Evolutionary conservation across 352 stramenopile genomes (phyloP).

Genomic region (Pythium scleroteichum): DNA sequence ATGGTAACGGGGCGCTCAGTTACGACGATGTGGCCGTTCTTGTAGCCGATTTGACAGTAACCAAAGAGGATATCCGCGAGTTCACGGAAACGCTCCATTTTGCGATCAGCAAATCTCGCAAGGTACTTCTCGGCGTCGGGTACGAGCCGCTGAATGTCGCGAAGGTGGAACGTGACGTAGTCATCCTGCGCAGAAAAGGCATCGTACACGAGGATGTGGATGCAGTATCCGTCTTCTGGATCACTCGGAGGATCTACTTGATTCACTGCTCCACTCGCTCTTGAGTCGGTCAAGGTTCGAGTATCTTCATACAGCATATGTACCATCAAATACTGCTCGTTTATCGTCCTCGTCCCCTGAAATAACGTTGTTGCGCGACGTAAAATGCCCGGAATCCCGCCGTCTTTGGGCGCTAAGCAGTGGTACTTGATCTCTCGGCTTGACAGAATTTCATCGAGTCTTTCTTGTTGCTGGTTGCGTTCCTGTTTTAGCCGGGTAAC

Average conservation of each 20-base stretch:
- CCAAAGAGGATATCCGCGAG: constrained; percentile 49
- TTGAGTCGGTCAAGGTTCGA: neutral
- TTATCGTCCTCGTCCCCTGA: constrained; percentile 42
- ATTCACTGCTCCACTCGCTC: neutral
- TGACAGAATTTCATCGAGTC: constrained; percentile 52
- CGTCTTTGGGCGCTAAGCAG: constrained; percentile 34
- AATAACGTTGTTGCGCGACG: constrained; percentile 41
- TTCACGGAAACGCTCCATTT: constrained; percentile 38
- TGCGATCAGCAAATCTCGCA: constrained; percentile 26
- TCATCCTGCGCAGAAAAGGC: constrained; percentile 44
- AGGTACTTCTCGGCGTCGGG: constrained; percentile 43
- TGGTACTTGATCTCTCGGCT: constrained; percentile 62
- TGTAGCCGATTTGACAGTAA: constrained; percentile 59
- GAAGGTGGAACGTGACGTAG: constrained; percentile 50
- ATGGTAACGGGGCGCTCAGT: constrained; percentile 30
- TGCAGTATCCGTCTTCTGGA: constrained; percentile 37
- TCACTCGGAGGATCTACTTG: constrained; percentile 16
- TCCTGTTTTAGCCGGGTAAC: constrained; percentile 35
- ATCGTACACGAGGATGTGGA: constrained; percentile 58
- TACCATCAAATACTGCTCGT: constrained; percentile 46
- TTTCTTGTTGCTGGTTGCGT: constrained; percentile 35
- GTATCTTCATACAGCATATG: constrained; percentile 67
- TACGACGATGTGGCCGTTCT: constrained; percentile 67
- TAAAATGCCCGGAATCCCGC: constrained; percentile 58
- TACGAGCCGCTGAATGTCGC: constrained; percentile 45